Conservation (phyloP, 805 yeast species). For the Saccharomycopsis sp. region DNA sequence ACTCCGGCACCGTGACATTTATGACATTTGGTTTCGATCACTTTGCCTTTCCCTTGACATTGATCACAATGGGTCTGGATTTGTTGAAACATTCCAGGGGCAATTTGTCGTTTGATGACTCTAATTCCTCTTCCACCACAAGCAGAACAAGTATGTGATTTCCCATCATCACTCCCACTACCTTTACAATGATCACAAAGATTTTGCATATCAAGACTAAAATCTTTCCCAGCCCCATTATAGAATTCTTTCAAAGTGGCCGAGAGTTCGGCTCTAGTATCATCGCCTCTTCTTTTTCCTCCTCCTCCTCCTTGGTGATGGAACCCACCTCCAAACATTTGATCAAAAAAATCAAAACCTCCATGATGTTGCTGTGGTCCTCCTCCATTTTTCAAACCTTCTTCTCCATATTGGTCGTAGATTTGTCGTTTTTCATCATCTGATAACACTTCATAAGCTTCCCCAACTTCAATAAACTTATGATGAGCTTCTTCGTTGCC, state of each 20-base stretch:
- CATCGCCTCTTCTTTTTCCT: slow-evolving; percentile 41
- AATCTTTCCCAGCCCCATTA: slow-evolving; percentile 53
- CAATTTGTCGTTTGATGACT: slow-evolving; percentile 61
- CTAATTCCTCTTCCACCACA: slow-evolving; percentile 74
- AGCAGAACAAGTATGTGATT: slow-evolving; percentile 47
- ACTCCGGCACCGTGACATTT: slow-evolving; percentile 67
- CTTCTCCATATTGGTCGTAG: slow-evolving; percentile 74
- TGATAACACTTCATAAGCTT: slow-evolving; percentile 80
- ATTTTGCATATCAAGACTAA: slow-evolving; percentile 58
- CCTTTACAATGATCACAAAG: slow-evolving; percentile 75
- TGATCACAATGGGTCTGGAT: slow-evolving; percentile 68
- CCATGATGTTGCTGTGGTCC: slow-evolving; percentile 23
- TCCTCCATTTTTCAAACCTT: slow-evolving; percentile 56
- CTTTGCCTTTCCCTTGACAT: slow-evolving; percentile 72
- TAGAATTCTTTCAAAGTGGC: slow-evolving; percentile 58
- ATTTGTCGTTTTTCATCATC: slow-evolving; percentile 50
- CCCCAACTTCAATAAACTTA: slow-evolving; percentile 85
- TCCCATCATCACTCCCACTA: slow-evolving; percentile 75
- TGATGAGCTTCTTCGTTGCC: slow-evolving; percentile 70
- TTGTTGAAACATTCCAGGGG: slow-evolving; percentile 84
- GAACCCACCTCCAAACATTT: slow-evolving; percentile 41
- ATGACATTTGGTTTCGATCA: slow-evolving; percentile 53
- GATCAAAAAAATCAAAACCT: slow-evolving; percentile 56
- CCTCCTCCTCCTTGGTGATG: slow-evolving; percentile 24
- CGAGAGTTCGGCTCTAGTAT: slow-evolving; percentile 44